Base-by-base conservation (phyloP, 768 basidiomycete genomes). In the Leccinum incarnatum region DNA sequence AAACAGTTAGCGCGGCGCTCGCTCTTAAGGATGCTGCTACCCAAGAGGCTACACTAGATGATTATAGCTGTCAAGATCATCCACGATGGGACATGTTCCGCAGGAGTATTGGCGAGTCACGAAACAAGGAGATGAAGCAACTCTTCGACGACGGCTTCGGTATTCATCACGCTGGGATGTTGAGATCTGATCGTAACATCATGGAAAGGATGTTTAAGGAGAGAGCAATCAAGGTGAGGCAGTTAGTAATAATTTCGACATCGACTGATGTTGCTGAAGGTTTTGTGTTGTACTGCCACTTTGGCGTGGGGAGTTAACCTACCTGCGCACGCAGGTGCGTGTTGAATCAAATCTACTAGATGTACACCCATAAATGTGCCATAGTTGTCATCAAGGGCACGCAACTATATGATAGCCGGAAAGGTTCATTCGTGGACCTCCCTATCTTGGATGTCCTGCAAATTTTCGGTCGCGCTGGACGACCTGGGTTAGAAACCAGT, bases 261-360 rank as follows among this genome's bases (percentile, higher is more conserved):
- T 14, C 17, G 37, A 1, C 51, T 61, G 21, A 67, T 53, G 9
- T 11, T 14, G 3, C 50, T 8, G 23, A 65, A 97, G 95, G 95
- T 99, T 53, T 78, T 99, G 17, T 97, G 93, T 73, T 99, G 97
- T 77, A 99, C 97, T 2, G 93, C 97, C 5, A 99, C 97, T 3
- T 80, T 99, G 46, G 97, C 97, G 5, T 99, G 97, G 97, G 97
- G 97, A 75, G 97, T 99, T 65, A 99, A 99, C 73, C 77, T 99
- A 62, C 97, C 97, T 34, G 97, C 97, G 17, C 96, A 98, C 75
- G 97, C 97, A 57, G 93, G 91, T 91, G 61, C 62, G 76, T 66
- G 53, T 55, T 56, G 47, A 59, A 57, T 48, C 42, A 55, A 40
- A 45, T n/a, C 36, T 54, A n/a, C 46, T 52, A 19, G 11, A 53